Evolutionary conservation across 768 basidiomycete genomes (phyloP).

Genomic region (Lactarius sp.): DNA sequence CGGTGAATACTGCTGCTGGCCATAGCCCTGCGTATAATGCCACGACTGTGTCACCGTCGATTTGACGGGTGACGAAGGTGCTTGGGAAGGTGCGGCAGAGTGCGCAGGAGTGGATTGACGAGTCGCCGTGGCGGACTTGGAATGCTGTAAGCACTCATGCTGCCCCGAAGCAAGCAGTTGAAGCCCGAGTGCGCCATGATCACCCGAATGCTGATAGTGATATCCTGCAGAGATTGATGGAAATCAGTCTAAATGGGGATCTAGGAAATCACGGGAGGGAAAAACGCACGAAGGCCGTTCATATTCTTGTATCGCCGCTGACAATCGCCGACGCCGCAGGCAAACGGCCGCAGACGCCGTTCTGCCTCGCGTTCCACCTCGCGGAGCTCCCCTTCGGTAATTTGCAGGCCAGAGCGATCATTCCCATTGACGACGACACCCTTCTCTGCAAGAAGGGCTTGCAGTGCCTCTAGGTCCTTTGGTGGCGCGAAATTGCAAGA

Average conservation of each 20-base stretch:
- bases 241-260: slow-evolving; percentile 14
- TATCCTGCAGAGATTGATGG: slow-evolving; percentile 42
- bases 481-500: slow-evolving; percentile 91
- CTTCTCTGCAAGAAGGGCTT: slow-evolving; percentile 58
- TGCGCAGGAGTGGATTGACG: slow-evolving; percentile 22
- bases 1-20: slow-evolving; percentile 20
- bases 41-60: slow-evolving; percentile 10
- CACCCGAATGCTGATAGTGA: slow-evolving; percentile 95
- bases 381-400: slow-evolving; percentile 53
- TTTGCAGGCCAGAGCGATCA: slow-evolving; percentile 35
- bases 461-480: slow-evolving; percentile 75
- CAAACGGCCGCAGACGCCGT: slow-evolving; percentile 74
- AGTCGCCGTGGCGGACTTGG: slow-evolving; percentile 20
- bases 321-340: slow-evolving; percentile 85
- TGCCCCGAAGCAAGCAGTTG: slow-evolving; percentile 74
- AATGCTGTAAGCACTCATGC: slow-evolving; percentile 48
- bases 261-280: background rate
- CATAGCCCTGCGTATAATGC: slow-evolving; percentile 10
- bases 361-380: slow-evolving; percentile 85
- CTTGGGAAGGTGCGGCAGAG: slow-evolving; percentile 3
- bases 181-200: slow-evolving; percentile 88
- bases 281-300: slow-evolving; percentile 72
- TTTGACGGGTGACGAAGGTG: slow-evolving; percentile 4
- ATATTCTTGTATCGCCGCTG: slow-evolving; percentile 94
- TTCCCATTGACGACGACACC: slow-evolving; percentile 34